A percentile compares a stretch with the other conserved stretches of the same genome.
These are phyloP conservation scores for Erodium moschatum DNA, from an alignment of 441 rosid genomes.

Conservation along the genomic window DNA sequence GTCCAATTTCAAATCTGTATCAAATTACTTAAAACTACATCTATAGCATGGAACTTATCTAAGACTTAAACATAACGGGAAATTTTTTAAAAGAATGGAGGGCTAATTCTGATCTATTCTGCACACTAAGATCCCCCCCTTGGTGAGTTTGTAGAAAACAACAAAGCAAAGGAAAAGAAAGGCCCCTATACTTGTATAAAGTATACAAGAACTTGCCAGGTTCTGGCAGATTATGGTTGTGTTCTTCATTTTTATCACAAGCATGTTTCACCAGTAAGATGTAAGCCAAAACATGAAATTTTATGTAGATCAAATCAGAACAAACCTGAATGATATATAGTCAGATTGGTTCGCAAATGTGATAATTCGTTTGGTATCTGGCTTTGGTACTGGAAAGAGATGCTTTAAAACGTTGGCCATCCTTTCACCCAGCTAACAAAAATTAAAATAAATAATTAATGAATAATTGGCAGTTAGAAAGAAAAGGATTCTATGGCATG, in stretches of 20 bases:
- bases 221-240: background rate
- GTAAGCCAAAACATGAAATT: background rate
- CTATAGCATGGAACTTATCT: no score
- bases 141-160: background rate
- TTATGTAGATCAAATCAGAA: constrained; percentile 7
- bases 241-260: background rate
- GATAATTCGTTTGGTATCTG: constrained; percentile 61
- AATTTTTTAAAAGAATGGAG: no score
- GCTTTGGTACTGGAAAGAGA: constrained; percentile 83
- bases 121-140: background rate
- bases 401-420: constrained; percentile 66
- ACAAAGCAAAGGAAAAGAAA: background rate
- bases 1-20: no score
- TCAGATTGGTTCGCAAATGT: constrained; percentile 78
- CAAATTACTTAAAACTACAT: no score
- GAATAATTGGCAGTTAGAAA: background rate
- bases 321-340: constrained; percentile 83
- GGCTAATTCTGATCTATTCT: no score
- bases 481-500: background rate
- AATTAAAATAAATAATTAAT: background rate
- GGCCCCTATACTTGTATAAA: background rate
- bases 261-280: background rate
- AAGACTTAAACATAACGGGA: no score
- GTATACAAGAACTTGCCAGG: background rate
- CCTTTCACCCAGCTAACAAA: constrained; percentile 63